These are phyloP conservation scores for Hirsutella thompsonii DNA, from an alignment of 2,329 filamentous ascomycete genomes.

Conservation along the genomic window DNA sequence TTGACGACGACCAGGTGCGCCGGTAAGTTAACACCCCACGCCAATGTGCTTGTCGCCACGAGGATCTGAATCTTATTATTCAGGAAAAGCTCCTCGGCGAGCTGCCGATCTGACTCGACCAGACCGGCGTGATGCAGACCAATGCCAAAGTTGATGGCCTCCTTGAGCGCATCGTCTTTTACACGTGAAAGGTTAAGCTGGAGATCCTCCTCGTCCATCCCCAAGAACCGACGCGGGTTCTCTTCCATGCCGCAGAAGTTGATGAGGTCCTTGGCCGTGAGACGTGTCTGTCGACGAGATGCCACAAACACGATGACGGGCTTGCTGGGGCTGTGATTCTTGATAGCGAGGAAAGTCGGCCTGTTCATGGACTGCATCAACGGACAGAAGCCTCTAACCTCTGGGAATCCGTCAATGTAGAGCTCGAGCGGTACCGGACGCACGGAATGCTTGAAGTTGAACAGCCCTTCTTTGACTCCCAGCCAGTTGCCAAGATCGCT, in stretches of 20 bases:
- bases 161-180: constrained; percentile 83
- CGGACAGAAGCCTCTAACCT: constrained; percentile 88
- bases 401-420: constrained; percentile 94
- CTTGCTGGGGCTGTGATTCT: constrained; percentile 90
- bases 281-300: constrained; percentile 82
- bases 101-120: constrained; percentile 82
- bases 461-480: constrained; percentile 87
- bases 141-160: constrained; percentile 95
- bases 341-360: constrained; percentile 91
- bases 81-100: constrained; percentile 88
- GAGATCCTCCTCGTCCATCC: constrained; percentile 90
- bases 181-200: constrained; percentile 77
- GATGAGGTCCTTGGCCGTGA: constrained; percentile 93
- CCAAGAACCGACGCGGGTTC: constrained; percentile 82
- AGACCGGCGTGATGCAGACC: constrained; percentile 94
- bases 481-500: constrained; percentile 92
- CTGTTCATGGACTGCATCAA: constrained; percentile 99
- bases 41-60: constrained; percentile 87
- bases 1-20: constrained; percentile 97
- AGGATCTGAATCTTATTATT: constrained; percentile 98
- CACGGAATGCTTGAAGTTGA: constrained; percentile 96
- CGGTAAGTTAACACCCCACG: constrained; percentile 96
- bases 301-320: constrained; percentile 98
- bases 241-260: constrained; percentile 98
- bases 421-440: constrained; percentile 91